Evolutionary conservation across 2,329 filamentous ascomycete species (phyloP), one percentile per base, ranked within the genome.

Genomic region (Fusarium aywerte): DNA sequence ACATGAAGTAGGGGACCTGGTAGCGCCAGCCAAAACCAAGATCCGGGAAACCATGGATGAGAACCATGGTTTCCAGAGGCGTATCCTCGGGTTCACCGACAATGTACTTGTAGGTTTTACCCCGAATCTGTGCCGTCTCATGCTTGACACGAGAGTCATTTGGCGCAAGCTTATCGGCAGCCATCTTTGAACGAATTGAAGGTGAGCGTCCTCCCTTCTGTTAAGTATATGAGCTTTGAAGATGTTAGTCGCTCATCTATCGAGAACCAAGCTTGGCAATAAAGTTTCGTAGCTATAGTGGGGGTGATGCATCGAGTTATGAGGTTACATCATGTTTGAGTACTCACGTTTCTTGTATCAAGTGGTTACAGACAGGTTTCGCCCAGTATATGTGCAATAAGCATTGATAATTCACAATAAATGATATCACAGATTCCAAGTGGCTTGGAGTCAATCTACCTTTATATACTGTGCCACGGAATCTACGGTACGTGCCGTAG

Each of bases 21-120:
- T 92, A 90, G 64, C 94, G 90, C 95, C 95, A 98, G 75, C 91
- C 93, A 74, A 93, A 89, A 10, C 88, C 87, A 18, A 96, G 79
- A 78, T 97, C 93, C 1, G 94, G 94, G 80, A 90, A 96, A 68
- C 94, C 94, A 78, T 93, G 91, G 74, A 92, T 60, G 12, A 85
- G 80, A 59, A 88, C 78, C 53, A 87, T 79, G 16, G 85, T 87
- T 42, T 81, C 83, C 54, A 78, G 71, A 32, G 80, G 80, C 39
- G 77, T 75, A 42, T 76, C 75, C 70, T 76, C 67, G 3, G 87
- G 84, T 69, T 85, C 81, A 40, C 82, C 84, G 29, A 88, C 76
- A 58, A 89, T 81, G 75, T 89, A 90, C 73, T 84, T 87, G 80
- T 96, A 97, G 32, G 83, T 92, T 72, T 86, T 85, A 68, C 89